Percentiles rank a stretch among this genome's conserved stretches.
Conservation (phyloP, 2,329 filamentous ascomycete genomes). For the Penicillium sp. region DNA sequence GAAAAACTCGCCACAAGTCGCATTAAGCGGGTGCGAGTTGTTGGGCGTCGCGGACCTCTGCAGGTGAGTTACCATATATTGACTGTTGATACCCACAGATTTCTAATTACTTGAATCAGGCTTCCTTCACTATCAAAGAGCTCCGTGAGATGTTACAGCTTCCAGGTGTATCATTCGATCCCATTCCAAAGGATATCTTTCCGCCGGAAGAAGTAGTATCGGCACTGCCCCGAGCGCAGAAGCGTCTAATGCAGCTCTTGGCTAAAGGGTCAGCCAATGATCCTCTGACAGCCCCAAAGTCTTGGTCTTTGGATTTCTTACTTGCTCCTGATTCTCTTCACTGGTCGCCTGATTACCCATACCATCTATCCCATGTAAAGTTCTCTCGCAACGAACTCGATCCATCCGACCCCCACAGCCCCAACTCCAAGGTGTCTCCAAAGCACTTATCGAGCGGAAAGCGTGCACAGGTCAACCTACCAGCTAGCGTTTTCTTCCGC, state of each 20-base stretch:
- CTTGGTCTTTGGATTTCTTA: slow-evolving; percentile 84
- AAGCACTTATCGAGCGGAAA: slow-evolving; percentile 52
- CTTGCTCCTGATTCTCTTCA: slow-evolving; percentile 72
- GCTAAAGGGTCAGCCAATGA: slow-evolving; percentile 66
- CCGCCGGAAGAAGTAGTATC: slow-evolving; percentile 60
- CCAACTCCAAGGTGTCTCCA: slow-evolving; percentile 45
- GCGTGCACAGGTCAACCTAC: slow-evolving; percentile 49
- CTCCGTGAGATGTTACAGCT: slow-evolving; percentile 82
- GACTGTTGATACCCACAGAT: not conserved
- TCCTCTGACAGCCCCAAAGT: slow-evolving; percentile 54
- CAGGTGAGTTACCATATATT: slow-evolving; percentile 56
- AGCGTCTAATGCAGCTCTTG: slow-evolving; percentile 76
- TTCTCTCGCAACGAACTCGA: slow-evolving; percentile 59
- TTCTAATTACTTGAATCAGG: slow-evolving; percentile 48
- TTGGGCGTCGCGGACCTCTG: slow-evolving; percentile 83
- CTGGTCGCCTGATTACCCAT: slow-evolving; percentile 46
- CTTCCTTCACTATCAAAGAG: slow-evolving; percentile 94
- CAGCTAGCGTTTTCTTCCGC: slow-evolving; percentile 74
- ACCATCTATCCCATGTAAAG: slow-evolving; percentile 60
- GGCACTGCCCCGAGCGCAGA: slow-evolving; percentile 70
- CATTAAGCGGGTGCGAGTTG: slow-evolving; percentile 77
- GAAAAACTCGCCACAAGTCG: slow-evolving; percentile 69
- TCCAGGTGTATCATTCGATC: slow-evolving; percentile 66
- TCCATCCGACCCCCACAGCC: slow-evolving; percentile 53
- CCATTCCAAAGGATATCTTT: slow-evolving; percentile 64